Percentiles rank a stretch among this genome's conserved stretches.
Evolutionary conservation across 192 early-diverging fungal genomes (phyloP).

Genomic region (Thoreauomyces humboldtii): DNA sequence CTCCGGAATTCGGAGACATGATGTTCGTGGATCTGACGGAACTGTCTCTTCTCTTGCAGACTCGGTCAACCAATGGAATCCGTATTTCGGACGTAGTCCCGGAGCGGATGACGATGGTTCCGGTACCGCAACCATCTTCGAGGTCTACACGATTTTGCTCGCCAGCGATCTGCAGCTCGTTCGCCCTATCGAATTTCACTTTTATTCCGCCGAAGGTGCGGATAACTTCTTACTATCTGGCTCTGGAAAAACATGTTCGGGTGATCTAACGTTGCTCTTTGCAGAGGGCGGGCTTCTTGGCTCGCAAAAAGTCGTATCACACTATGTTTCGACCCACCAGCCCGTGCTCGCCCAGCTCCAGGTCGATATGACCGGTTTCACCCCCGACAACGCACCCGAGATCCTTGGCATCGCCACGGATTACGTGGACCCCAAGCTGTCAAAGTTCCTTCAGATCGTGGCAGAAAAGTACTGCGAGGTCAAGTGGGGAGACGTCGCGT

Average conservation of each 20-base stretch:
- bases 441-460: constrained; percentile 51
- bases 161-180: constrained; percentile 63
- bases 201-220: constrained; percentile 60
- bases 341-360: constrained; percentile 78
- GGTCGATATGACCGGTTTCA: constrained; percentile 94
- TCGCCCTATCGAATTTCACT: constrained; percentile 93
- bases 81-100: constrained; percentile 69
- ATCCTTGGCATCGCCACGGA: constrained; percentile 80
- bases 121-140: constrained; percentile 86
- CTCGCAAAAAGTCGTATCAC: constrained; percentile 74
- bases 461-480: constrained; percentile 67
- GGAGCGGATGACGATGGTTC: constrained; percentile 91
- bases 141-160: constrained; percentile 76
- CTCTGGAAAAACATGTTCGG: neutral
- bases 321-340: constrained; percentile 59
- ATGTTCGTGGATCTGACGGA: neutral
- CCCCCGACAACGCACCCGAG: constrained; percentile 45
- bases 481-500: constrained; percentile 67
- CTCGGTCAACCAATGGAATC: constrained; percentile 81
- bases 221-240: too few species aligned
- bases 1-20: constrained; percentile 70
- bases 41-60: neutral
- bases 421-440: constrained; percentile 63
- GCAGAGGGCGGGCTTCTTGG: constrained; percentile 88
- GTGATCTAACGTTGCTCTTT: constrained; percentile 45